phyloP scores from a whole-genome alignment of 495 filamentous ascomycete genomes.

The Annulohypoxylon bovei region DNA sequence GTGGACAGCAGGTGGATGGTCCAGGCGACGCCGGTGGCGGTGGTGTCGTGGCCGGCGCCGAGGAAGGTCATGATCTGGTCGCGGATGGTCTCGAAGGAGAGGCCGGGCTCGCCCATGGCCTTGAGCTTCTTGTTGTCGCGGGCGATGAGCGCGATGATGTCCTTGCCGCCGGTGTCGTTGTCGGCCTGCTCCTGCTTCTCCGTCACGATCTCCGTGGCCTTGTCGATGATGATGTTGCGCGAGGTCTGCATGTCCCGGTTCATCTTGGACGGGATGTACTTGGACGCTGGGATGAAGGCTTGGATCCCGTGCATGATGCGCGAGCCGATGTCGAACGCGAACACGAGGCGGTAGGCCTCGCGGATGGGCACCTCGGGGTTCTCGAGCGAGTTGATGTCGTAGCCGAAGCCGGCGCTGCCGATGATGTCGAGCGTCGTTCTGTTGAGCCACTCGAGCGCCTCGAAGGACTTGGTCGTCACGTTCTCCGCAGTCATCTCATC shows the following conservation, averaged over 20 bases:
- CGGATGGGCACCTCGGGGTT: conserved; percentile 54
- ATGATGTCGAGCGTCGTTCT: conserved; percentile 64
- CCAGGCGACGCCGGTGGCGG: conserved; percentile 51
- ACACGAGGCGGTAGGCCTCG: conserved; percentile 57
- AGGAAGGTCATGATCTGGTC: conserved; percentile 61
- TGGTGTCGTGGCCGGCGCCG: conserved; percentile 54
- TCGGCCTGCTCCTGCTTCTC: conserved; percentile 55
- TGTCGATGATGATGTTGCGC: conserved; percentile 51
- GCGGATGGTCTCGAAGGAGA: conserved; percentile 57
- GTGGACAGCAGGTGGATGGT: conserved; percentile 48
- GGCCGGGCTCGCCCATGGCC: conserved; percentile 47
- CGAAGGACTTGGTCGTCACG: conserved; percentile 45
- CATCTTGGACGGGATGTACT: conserved; percentile 57
- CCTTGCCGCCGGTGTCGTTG: conserved; percentile 50
- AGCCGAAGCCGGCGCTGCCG: conserved; percentile 60
- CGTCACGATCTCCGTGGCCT: conserved; percentile 50
- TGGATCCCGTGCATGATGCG: conserved; percentile 55
- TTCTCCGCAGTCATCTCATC: conserved; percentile 48
- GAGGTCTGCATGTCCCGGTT: conserved; percentile 56
- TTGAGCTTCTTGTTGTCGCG: conserved; percentile 52
- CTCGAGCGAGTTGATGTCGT: conserved; percentile 56
- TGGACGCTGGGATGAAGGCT: conserved; percentile 55
- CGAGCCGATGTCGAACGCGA: conserved; percentile 55
- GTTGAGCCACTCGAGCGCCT: conserved; percentile 60
- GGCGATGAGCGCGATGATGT: conserved; percentile 59